A percentile compares a stretch with the other conserved stretches of the same genome.
These are phyloP conservation scores for Nakazawaea anatomiae DNA, from an alignment of 805 yeast species.

Conservation along the genomic window DNA sequence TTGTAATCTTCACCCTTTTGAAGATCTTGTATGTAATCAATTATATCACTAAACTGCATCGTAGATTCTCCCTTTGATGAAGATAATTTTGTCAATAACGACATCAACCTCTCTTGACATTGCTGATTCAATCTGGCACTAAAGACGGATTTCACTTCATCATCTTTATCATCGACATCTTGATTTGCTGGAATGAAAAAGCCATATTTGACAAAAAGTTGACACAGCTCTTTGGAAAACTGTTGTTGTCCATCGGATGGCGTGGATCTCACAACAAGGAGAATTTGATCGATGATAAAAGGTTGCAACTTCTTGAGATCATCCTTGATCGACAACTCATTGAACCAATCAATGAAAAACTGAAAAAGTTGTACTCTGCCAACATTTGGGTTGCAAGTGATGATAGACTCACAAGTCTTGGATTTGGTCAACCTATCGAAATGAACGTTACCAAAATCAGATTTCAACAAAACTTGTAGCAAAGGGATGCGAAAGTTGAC, in stretches of 20 bases:
- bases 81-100: slow-evolving; percentile 43
- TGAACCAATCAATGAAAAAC: slow-evolving; percentile 12
- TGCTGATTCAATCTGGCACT: slow-evolving; percentile 31
- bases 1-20: slow-evolving; percentile 16
- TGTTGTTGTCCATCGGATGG: slow-evolving; percentile 17
- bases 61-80: slow-evolving; percentile 1
- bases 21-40: slow-evolving; percentile 11
- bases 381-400: slow-evolving; percentile 15
- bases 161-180: slow-evolving; percentile 2
- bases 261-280: background rate
- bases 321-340: slow-evolving; percentile 2
- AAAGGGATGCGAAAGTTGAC: slow-evolving; percentile 26
- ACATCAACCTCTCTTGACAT: slow-evolving; percentile 59
- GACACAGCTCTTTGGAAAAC: background rate
- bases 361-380: slow-evolving; percentile 13
- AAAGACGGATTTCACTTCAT: background rate
- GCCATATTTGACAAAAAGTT: slow-evolving; percentile 18
- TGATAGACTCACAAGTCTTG: slow-evolving; percentile 48
- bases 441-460: slow-evolving; percentile 51
- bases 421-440: slow-evolving; percentile 77
- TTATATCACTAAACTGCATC: slow-evolving; percentile 12
- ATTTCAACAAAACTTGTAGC: slow-evolving; percentile 27
- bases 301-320: background rate
- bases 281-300: slow-evolving; percentile 7
- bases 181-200: slow-evolving; percentile 26